phyloP scores from a whole-genome alignment of 305 asterid species.

The Ruellia speciosa region DNA sequence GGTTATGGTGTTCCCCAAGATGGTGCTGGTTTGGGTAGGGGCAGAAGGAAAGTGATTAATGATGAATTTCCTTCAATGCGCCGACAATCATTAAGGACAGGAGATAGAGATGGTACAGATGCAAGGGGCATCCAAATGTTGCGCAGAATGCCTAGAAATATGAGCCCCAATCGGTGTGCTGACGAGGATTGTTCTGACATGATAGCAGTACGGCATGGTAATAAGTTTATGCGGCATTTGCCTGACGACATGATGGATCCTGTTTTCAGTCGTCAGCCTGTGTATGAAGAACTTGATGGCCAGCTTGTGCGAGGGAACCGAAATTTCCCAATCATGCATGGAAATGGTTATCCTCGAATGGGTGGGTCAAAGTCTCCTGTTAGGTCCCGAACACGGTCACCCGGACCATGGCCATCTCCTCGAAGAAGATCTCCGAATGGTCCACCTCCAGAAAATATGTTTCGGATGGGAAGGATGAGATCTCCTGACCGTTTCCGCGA shows the following conservation, averaged over 20 bases:
- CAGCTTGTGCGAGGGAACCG: slow-evolving; percentile 48
- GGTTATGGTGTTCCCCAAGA: slow-evolving; percentile 42
- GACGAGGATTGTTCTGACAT: slow-evolving; percentile 35
- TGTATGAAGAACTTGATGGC: slow-evolving; percentile 46
- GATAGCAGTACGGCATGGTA: slow-evolving; percentile 35
- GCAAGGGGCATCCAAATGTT: slow-evolving; percentile 36
- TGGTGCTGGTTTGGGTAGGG: slow-evolving; percentile 25
- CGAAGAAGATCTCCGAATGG: slow-evolving; percentile 64
- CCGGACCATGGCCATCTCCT: slow-evolving; percentile 67
- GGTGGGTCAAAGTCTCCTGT: slow-evolving; percentile 59
- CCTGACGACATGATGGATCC: slow-evolving; percentile 46
- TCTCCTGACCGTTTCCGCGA: slow-evolving; percentile 68
- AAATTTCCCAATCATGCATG: slow-evolving; percentile 45
- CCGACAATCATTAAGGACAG: slow-evolving; percentile 46
- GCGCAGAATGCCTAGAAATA: slow-evolving; percentile 44
- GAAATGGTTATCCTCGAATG: slow-evolving; percentile 50
- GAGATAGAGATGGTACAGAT: slow-evolving; percentile 41
- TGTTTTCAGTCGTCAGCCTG: slow-evolving; percentile 35
- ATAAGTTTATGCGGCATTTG: slow-evolving; percentile 45
- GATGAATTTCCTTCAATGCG: slow-evolving; percentile 46
- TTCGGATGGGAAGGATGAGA: slow-evolving; percentile 61
- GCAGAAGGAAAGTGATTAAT: slow-evolving; percentile 41
- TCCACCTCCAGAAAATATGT: slow-evolving; percentile 38
- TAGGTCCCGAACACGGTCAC: slow-evolving; percentile 58
- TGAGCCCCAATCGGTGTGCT: slow-evolving; percentile 40